Evolutionary conservation across 768 basidiomycete genomes (phyloP).

Genomic region (Lenzites betulinus): DNA sequence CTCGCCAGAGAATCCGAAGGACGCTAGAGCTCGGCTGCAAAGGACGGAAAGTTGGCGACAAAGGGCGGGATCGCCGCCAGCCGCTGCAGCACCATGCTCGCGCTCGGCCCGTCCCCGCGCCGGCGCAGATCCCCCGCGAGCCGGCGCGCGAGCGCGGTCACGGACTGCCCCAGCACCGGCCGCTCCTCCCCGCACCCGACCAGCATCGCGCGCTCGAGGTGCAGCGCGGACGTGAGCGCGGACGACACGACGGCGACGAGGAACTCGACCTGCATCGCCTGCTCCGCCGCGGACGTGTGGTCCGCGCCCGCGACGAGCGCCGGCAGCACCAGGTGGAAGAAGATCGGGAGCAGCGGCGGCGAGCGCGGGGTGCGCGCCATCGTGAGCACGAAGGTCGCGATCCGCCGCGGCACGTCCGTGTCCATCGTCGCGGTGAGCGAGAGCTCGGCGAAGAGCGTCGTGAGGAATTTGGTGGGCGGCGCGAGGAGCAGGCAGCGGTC

Average conservation of each 20-base stretch:
- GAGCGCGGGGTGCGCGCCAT: conserved; percentile 53
- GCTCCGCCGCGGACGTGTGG: conserved; percentile 51
- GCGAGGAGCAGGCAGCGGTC: conserved; percentile 62
- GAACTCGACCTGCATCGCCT: conserved; percentile 60
- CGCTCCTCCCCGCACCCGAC: conserved; percentile 52
- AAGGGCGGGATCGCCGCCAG: conserved; percentile 64
- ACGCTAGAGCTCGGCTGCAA: conserved; percentile 41
- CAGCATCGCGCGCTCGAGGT: conserved; percentile 70
- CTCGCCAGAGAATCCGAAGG: neutral
- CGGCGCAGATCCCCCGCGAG: conserved; percentile 63
- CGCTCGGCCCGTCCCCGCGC: conserved; percentile 46
- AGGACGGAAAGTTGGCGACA: conserved; percentile 73
- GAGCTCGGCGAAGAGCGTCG: conserved; percentile 70
- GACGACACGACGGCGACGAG: conserved; percentile 67
- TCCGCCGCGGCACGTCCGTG: conserved; percentile 60
- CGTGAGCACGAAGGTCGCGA: conserved; percentile 69
- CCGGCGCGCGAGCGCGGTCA: conserved; percentile 62
- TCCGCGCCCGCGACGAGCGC: conserved; percentile 60
- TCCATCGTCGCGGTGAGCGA: conserved; percentile 50
- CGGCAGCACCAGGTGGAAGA: conserved; percentile 69
- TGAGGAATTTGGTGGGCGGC: conserved; percentile 62
- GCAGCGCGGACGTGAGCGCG: conserved; percentile 63
- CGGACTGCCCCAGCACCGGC: conserved; percentile 60
- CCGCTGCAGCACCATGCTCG: conserved; percentile 61
- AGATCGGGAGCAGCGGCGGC: conserved; percentile 73